Base-by-base conservation (phyloP, 2,329 filamentous ascomycete species). In the Lasiodiplodia gonubiensis region DNA sequence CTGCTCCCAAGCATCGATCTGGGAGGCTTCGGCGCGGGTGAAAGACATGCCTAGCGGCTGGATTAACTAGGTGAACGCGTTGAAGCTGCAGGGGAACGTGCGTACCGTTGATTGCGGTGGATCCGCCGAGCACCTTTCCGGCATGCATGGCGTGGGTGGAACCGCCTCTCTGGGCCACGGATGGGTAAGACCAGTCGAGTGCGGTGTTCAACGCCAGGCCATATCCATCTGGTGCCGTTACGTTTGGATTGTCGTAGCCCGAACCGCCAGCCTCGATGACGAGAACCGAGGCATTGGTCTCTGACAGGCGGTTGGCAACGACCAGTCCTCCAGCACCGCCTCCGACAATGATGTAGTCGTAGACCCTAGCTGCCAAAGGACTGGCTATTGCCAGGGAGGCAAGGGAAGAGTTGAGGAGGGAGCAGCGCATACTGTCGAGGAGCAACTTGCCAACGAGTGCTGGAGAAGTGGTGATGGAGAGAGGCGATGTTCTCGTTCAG, bases 271-370 rank as follows among this genome's bases (percentile, higher is more conserved):
- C 70, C 51, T 72, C 70, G 37, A 72, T 68, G 14, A 72, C 73
- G 2, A 81, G 77, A 25, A 82, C 74, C 5, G 71, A 77, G 37
- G 84, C 83, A 4, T 85, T 79, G 4, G 80, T 78, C 70, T 86
- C 82, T 2, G 85, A 83, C 5, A 87, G 80, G 33, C 85, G 82
- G 11, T 81, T 80, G 12, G 85, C 85, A 25, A 88, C 78, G 6
- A 78, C 78, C 64, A 79, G 80, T 25, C 83, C 83, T 30, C 83
- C 82, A 5, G 83, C 85, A 51, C 69, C 69, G 72, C 75, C 77
- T 30, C 78, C 78, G 21, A 79, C 74, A 66, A 82, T 70, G 37
- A 82, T 78, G 42, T 67, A 67, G 53, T 67, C 64, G 39, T 60
- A 67, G 1, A 78, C 79, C 21, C 25, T 49, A 4, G 57, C 27